Conservation (phyloP, 2,329 filamentous ascomycete genomes). For the Thelonectria olida region DNA sequence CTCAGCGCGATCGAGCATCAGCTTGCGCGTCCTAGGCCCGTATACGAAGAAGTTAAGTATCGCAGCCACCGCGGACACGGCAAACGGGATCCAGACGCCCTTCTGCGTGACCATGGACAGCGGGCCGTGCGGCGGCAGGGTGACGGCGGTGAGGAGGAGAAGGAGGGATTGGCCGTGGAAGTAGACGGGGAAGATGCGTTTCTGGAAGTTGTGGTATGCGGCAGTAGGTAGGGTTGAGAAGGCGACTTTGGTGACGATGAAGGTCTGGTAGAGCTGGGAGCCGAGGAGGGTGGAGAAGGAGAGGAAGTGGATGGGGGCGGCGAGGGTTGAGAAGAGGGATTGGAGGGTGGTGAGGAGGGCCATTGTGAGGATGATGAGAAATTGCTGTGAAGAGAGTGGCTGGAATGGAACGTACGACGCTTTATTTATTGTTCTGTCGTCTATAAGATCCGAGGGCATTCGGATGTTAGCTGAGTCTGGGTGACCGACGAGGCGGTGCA, state of each 20-base stretch:
- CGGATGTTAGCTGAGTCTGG: slow-evolving; percentile 34
- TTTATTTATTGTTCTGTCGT: slow-evolving; percentile 16
- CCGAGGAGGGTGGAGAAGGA: slow-evolving; percentile 52
- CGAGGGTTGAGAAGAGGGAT: slow-evolving; percentile 35
- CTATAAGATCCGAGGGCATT: slow-evolving; percentile 35
- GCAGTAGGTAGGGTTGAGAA: slow-evolving; percentile 44
- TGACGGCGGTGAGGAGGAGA: slow-evolving; percentile 45
- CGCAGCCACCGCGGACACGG: slow-evolving; percentile 42
- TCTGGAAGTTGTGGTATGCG: slow-evolving; percentile 51
- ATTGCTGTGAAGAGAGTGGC: background rate
- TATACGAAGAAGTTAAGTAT: slow-evolving; percentile 48
- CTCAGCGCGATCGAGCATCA: slow-evolving; percentile 40
- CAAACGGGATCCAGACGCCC: slow-evolving; percentile 47
- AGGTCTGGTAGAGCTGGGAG: slow-evolving; percentile 51
- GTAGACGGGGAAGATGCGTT: slow-evolving; percentile 52
- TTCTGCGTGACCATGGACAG: slow-evolving; percentile 41
- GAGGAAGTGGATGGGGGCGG: slow-evolving; percentile 49
- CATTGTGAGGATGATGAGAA: slow-evolving; percentile 24
- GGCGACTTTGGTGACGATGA: slow-evolving; percentile 49
- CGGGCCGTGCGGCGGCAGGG: slow-evolving; percentile 45
- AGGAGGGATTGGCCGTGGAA: slow-evolving; percentile 49
- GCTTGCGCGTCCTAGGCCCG: slow-evolving; percentile 46
- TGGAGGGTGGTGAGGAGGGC: slow-evolving; percentile 17
- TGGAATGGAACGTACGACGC: background rate
- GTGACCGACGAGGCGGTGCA: background rate